These are phyloP conservation scores for Arthroderma uncinatum DNA, from an alignment of 2,329 filamentous ascomycete genomes.

Conservation along the genomic window DNA sequence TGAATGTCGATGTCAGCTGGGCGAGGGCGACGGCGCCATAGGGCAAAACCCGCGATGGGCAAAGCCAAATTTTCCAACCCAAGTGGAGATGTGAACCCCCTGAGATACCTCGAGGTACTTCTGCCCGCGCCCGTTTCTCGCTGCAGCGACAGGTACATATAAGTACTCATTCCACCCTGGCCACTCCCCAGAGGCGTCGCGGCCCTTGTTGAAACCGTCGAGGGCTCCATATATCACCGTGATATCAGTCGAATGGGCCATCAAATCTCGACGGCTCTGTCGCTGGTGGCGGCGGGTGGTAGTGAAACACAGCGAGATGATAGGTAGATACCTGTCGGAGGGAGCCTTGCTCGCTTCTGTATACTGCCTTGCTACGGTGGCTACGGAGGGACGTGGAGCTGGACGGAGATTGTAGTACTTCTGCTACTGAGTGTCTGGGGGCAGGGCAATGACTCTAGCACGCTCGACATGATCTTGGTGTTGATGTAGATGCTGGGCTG, in stretches of 20 bases:
- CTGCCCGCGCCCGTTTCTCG: too few species aligned
- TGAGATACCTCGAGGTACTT: neutral
- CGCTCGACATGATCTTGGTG: neutral
- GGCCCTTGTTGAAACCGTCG: neutral
- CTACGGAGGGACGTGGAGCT: neutral
- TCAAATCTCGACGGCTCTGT: neutral
- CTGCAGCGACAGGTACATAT: neutral
- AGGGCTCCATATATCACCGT: neutral
- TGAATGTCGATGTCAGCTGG: neutral
- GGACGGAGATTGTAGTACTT: neutral
- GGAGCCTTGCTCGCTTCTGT: too few species aligned
- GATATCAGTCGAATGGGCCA: neutral
- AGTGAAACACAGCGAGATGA: too few species aligned
- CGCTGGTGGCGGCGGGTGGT: neutral
- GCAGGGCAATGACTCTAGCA: slow-evolving; percentile 12
- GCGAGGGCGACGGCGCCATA: slow-evolving; percentile 2
- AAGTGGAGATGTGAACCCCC: neutral
- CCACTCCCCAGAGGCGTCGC: slow-evolving; percentile 1
- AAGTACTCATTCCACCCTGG: neutral
- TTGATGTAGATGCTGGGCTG: slow-evolving; percentile 9
- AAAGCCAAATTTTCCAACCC: neutral
- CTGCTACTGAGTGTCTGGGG: slow-evolving; percentile 30
- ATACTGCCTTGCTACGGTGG: neutral
- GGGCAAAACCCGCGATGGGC: slow-evolving; percentile 1
- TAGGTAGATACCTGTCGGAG: too few species aligned